These are phyloP conservation scores for Cytospora chrysosperma DNA, from an alignment of 2,329 filamentous ascomycete genomes.

Conservation along the genomic window DNA sequence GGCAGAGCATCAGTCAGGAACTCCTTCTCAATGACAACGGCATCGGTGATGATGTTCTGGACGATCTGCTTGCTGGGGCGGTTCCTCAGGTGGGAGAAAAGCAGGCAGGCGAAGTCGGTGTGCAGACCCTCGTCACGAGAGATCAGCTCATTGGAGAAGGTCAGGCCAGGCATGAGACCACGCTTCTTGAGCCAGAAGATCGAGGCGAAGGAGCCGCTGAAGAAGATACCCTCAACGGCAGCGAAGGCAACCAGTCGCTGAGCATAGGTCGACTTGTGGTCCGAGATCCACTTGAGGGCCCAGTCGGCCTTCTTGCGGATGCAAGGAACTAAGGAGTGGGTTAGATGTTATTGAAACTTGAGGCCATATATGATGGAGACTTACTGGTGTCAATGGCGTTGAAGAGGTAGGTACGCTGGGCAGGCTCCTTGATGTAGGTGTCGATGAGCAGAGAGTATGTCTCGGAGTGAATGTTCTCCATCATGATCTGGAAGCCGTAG, in stretches of 20 bases:
- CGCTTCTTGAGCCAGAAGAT: conserved; percentile 99
- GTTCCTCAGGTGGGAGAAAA: conserved; percentile 96
- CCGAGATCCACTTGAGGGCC: conserved; percentile 92
- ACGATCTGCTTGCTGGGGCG: conserved; percentile 81
- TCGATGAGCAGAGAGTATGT: conserved; percentile 99
- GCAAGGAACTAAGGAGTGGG: conserved; percentile 70
- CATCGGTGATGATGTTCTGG: conserved; percentile 87
- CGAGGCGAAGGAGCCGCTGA: conserved; percentile 95
- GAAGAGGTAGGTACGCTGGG: conserved; percentile 91
- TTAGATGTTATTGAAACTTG: conserved; percentile 59
- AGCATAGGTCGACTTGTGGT: conserved; percentile 91
- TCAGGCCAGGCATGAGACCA: conserved; percentile 95
- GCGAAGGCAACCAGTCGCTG: conserved; percentile 96
- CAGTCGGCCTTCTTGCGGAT: conserved; percentile 99
- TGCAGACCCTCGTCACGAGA: conserved; percentile 99
- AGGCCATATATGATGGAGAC: conserved; percentile 32
- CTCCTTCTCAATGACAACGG: conserved; percentile 93
- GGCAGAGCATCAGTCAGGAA: conserved; percentile 96
- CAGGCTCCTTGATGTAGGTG: conserved; percentile 97
- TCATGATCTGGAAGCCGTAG: conserved; percentile 99
- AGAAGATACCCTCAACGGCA: conserved; percentile 99
- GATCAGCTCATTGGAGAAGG: conserved; percentile 99
- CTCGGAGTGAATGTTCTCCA: conserved; percentile 99
- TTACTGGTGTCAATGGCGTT: conserved; percentile 97
- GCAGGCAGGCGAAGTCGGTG: conserved; percentile 96